Conservation (phyloP, 257 asterid genomes). For the Galeopsis tetrahit region DNA sequence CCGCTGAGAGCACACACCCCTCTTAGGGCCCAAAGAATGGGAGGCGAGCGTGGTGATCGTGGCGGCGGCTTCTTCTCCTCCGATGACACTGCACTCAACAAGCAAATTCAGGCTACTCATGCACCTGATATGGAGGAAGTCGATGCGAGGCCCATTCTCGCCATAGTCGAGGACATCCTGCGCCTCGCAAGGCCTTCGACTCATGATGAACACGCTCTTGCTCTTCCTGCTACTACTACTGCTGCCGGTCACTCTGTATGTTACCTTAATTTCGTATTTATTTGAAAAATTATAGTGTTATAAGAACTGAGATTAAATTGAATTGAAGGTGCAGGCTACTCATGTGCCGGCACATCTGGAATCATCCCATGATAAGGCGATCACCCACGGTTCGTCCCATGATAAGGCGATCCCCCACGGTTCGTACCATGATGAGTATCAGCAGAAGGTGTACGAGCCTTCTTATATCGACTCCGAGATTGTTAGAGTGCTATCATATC, state of each 20-base stretch:
- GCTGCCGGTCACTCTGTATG: not conserved
- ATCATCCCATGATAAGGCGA: not conserved
- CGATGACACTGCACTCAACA: slow-evolving; percentile 28
- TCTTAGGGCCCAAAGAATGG: slow-evolving; percentile 30
- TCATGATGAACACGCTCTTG: not conserved
- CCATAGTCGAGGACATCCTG: slow-evolving; percentile 34
- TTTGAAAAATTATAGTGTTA: not conserved
- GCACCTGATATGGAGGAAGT: slow-evolving; percentile 32
- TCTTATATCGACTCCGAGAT: slow-evolving; percentile 46
- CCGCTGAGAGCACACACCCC: not conserved
- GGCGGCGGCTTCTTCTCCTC: slow-evolving; percentile 34
- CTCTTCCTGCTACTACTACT: not conserved
- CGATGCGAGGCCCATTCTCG: slow-evolving; percentile 29
- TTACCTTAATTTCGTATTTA: not conserved
- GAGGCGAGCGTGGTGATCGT: slow-evolving; percentile 47
- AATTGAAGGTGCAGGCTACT: not conserved
- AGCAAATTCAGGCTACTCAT: slow-evolving; percentile 35
- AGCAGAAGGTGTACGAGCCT: not conserved
- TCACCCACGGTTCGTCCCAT: not conserved
- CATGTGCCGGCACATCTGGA: not conserved
- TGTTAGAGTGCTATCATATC: slow-evolving; percentile 58
- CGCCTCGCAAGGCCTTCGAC: slow-evolving; percentile 20
- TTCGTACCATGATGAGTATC: not conserved
- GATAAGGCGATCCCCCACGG: not conserved
- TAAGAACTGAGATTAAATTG: not conserved